phyloP scores from a whole-genome alignment of 192 early-diverging fungal genomes.

The Linnemannia hyalina region DNA sequence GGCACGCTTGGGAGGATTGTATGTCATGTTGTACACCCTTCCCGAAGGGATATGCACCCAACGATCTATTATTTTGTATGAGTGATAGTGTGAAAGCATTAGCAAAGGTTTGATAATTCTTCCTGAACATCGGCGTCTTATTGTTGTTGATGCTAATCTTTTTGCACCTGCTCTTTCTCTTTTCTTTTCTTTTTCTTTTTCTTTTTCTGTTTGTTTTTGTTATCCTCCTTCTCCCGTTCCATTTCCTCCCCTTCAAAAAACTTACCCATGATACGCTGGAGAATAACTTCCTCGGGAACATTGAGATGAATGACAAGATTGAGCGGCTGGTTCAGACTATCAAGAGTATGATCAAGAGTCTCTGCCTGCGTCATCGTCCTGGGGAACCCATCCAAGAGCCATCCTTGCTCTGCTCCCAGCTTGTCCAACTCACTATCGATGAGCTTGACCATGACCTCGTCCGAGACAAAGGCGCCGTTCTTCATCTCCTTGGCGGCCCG shows the following conservation, averaged over 20 bases:
- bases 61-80: slow-evolving; percentile 75
- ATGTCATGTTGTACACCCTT: slow-evolving; percentile 92
- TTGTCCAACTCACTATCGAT: slow-evolving; percentile 72
- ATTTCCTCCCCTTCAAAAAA: background rate
- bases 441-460: slow-evolving; percentile 76
- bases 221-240: no score
- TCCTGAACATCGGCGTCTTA: no score
- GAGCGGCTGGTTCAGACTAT: slow-evolving; percentile 70
- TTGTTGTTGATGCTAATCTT: no score
- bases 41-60: slow-evolving; percentile 95
- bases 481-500: slow-evolving; percentile 68
- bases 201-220: no score
- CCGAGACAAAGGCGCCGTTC: slow-evolving; percentile 74
- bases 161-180: background rate
- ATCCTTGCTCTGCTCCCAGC: slow-evolving; percentile 64
- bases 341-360: slow-evolving; percentile 73
- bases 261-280: slow-evolving; percentile 87
- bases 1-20: slow-evolving; percentile 88
- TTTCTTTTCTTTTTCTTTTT: no score
- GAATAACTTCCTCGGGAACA: slow-evolving; percentile 91
- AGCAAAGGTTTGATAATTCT: background rate
- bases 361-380: slow-evolving; percentile 87
- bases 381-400: slow-evolving; percentile 95
- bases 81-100: background rate
- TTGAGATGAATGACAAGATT: slow-evolving; percentile 91